Evolutionary conservation across 1,139 yeast species (phyloP).

Genomic region (Debaryomyces psychrophilus): DNA sequence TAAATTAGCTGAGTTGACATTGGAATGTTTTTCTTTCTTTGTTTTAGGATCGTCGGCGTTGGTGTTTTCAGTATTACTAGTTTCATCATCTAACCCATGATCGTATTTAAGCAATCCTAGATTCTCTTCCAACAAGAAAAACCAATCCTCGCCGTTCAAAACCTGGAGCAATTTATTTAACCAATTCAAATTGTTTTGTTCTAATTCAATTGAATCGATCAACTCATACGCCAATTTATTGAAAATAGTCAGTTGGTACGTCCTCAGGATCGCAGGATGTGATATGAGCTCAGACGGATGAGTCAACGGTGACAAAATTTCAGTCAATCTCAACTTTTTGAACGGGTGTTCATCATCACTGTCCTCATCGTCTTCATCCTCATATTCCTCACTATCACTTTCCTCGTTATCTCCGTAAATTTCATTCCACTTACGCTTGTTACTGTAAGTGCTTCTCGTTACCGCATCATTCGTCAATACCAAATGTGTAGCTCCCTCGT

Average conservation of each 20-base stretch:
- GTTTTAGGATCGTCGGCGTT: constrained; percentile 38
- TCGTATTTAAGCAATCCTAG: constrained; percentile 71
- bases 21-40: background rate
- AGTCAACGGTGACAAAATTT: constrained; percentile 72
- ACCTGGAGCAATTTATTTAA: constrained; percentile 73
- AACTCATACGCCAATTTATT: constrained; percentile 67
- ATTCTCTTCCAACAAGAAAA: constrained; percentile 61
- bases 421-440: constrained; percentile 45
- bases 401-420: constrained; percentile 21
- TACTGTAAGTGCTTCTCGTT: constrained; percentile 29
- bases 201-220: constrained; percentile 75
- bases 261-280: constrained; percentile 69
- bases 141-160: constrained; percentile 85
- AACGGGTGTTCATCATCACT: constrained; percentile 39
- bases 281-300: constrained; percentile 79
- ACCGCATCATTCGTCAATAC: constrained; percentile 43
- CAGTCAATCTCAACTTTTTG: constrained; percentile 44
- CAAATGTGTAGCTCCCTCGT: constrained; percentile 43
- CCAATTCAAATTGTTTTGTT: constrained; percentile 73
- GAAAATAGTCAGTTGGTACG: constrained; percentile 57
- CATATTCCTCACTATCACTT: constrained; percentile 17
- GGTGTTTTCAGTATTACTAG: constrained; percentile 46
- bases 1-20: constrained; percentile 51
- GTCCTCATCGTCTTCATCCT: constrained; percentile 25
- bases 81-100: constrained; percentile 54